Conservation (phyloP, 2,329 filamentous ascomycete genomes). For the Exophiala aquamarina region DNA sequence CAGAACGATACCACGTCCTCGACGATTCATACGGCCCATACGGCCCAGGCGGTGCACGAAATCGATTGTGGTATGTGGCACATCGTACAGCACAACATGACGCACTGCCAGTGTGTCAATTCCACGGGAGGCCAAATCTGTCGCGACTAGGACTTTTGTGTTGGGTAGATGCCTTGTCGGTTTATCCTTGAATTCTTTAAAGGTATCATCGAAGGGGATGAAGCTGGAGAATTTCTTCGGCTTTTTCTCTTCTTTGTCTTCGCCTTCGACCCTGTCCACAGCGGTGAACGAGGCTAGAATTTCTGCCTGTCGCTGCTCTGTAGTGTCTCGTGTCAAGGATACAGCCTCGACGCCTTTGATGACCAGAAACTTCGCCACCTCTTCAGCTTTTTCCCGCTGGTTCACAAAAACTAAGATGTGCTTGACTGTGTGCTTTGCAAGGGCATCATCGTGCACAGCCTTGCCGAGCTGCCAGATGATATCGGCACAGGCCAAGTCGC, state of each 20-base stretch:
- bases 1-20: slow-evolving; percentile 85
- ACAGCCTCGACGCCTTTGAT: slow-evolving; percentile 87
- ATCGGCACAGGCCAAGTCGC: slow-evolving; percentile 88
- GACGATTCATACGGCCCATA: slow-evolving; percentile 86
- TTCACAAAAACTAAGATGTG: slow-evolving; percentile 96
- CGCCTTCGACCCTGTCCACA: slow-evolving; percentile 29
- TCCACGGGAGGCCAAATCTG: slow-evolving; percentile 85
- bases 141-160: slow-evolving; percentile 89
- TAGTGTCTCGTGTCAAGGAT: slow-evolving; percentile 80
- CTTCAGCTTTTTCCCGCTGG: slow-evolving; percentile 82
- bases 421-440: slow-evolving; percentile 57
- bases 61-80: slow-evolving; percentile 96
- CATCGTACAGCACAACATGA: slow-evolving; percentile 91
- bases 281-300: slow-evolving; percentile 73
- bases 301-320: slow-evolving; percentile 73
- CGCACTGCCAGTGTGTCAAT: slow-evolving; percentile 91
- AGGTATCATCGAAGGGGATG: slow-evolving; percentile 20
- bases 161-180: slow-evolving; percentile 62
- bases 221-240: slow-evolving; percentile 9
- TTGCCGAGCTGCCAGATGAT: slow-evolving; percentile 92
- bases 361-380: slow-evolving; percentile 74
- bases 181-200: slow-evolving; percentile 5
- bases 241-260: slow-evolving; percentile 13
- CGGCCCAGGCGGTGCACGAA: slow-evolving; percentile 95
- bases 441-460: slow-evolving; percentile 63